phyloP scores from a whole-genome alignment of 1,284 basidiomycete genomes.

The Ustilago bromivora region DNA sequence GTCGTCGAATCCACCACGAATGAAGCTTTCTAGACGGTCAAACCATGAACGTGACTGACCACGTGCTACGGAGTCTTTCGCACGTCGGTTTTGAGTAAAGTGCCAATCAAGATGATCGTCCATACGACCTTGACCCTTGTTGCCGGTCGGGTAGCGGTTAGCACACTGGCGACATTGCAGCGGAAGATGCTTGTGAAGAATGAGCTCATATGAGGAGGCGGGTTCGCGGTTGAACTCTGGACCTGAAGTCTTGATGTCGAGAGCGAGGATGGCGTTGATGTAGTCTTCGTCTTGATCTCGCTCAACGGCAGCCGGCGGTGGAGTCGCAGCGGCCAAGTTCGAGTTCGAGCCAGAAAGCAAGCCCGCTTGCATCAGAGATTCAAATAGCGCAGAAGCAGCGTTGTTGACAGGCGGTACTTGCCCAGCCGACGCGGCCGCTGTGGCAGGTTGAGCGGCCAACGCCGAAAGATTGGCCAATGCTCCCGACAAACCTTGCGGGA shows the following conservation, averaged over 20 bases:
- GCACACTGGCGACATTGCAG: conserved; percentile 95
- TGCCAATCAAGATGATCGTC: conserved; percentile 97
- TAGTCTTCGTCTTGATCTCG: conserved; percentile 74
- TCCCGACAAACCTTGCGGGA: conserved; percentile 39
- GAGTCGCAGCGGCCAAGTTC: conserved; percentile 53
- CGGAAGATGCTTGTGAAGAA: conserved; percentile 74
- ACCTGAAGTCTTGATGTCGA: conserved; percentile 78
- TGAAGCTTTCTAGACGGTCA: conserved; percentile 79
- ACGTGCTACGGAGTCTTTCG: conserved; percentile 83
- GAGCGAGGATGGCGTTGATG: conserved; percentile 78
- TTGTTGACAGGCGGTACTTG: conserved; percentile 13
- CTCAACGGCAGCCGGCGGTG: conserved; percentile 70
- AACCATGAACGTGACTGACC: conserved; percentile 95
- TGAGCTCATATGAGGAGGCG: conserved; percentile 65
- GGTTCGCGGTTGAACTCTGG: conserved; percentile 81
- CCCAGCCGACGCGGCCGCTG: conserved; percentile 2
- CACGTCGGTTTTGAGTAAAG: conserved; percentile 91
- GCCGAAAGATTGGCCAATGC: conserved; percentile 37
- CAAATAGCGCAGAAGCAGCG: conserved; percentile 56
- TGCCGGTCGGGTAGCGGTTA: conserved; percentile 82
- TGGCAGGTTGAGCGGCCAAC: conserved; percentile 10
- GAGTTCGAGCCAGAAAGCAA: conserved; percentile 52
- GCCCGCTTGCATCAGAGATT: conserved; percentile 65
- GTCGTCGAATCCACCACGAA: conserved; percentile 50
- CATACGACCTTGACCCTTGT: conserved; percentile 80